A percentile compares a stretch with the other conserved stretches of the same genome.
phyloP scores from a whole-genome alignment of 2,329 filamentous ascomycete genomes.

The Fusarium irregulare region DNA sequence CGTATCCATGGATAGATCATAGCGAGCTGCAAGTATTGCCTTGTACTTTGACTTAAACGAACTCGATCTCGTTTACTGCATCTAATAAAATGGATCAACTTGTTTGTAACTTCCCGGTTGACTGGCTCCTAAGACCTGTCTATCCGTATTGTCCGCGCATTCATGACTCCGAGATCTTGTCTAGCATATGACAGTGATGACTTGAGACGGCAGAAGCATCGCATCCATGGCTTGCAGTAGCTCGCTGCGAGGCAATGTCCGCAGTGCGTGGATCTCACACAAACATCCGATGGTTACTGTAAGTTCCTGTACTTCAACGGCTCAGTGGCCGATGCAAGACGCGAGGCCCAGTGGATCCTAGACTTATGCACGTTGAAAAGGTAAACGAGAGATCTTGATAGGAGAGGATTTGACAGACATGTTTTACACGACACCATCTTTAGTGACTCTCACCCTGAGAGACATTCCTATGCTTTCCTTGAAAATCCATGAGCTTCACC shows the following conservation, averaged over 20 bases:
- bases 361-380: constrained; percentile 41
- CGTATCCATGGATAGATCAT: constrained; percentile 9
- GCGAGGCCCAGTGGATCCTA: constrained; percentile 32
- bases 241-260: constrained; percentile 23
- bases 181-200: constrained; percentile 21
- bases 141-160: constrained; percentile 9
- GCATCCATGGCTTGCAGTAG: constrained; percentile 42
- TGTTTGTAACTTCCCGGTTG: neutral
- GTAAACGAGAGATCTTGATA: constrained; percentile 34
- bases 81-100: neutral
- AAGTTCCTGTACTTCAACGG: constrained; percentile 21
- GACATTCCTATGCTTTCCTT: constrained; percentile 34
- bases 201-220: constrained; percentile 32
- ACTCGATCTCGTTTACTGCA: constrained; percentile 32
- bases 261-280: constrained; percentile 39
- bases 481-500: constrained; percentile 16
- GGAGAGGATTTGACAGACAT: constrained; percentile 32
- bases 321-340: constrained; percentile 11
- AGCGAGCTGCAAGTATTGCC: neutral
- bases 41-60: constrained; percentile 15
- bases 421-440: constrained; percentile 34
- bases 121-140: neutral
- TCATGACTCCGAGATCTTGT: constrained; percentile 8
- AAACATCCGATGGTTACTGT: constrained; percentile 36
- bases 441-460: constrained; percentile 29